phyloP scores from a whole-genome alignment of 805 yeast genomes.

The Starmerella cellae region DNA sequence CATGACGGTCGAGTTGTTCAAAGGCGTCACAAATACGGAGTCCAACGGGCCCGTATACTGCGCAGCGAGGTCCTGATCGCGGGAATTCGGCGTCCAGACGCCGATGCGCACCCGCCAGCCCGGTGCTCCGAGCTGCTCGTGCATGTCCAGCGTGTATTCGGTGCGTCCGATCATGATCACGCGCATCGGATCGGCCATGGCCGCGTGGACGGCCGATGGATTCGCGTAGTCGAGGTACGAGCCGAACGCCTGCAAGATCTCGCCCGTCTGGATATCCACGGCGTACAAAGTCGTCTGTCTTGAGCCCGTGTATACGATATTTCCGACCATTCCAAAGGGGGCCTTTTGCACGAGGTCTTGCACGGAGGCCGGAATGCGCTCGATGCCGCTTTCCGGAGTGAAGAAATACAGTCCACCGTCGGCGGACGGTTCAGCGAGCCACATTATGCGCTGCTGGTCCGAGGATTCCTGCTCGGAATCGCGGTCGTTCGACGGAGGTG shows the following conservation, averaged over 20 bases:
- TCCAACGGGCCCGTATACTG: conserved; percentile 43
- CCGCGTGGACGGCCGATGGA: not conserved
- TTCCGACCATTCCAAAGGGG: conserved; percentile 68
- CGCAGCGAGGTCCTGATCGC: conserved; percentile 45
- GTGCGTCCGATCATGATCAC: conserved; percentile 27
- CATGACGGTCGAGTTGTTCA: conserved; percentile 63
- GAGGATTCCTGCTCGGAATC: not conserved
- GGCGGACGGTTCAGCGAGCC: conserved; percentile 85
- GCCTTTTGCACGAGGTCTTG: conserved; percentile 65
- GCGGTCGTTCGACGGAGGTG: no score
- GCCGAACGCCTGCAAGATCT: conserved; percentile 58
- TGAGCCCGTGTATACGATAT: conserved; percentile 77
- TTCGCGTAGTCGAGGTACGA: conserved; percentile 23
- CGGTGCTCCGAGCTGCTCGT: conserved; percentile 40
- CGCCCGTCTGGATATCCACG: conserved; percentile 62
- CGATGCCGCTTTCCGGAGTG: conserved; percentile 59
- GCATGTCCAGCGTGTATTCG: conserved; percentile 39
- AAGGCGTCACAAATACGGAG: conserved; percentile 66
- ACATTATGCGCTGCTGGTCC: conserved; percentile 22
- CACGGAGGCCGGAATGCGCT: conserved; percentile 68
- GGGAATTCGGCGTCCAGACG: conserved; percentile 82
- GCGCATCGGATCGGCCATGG: conserved; percentile 2
- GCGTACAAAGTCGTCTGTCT: conserved; percentile 63
- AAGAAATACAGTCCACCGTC: conserved; percentile 79
- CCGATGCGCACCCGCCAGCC: conserved; percentile 75